Percentiles rank a stretch among this genome's conserved stretches.
Conservation (phyloP, 331 rosid species). For the Arachis monticola region DNA sequence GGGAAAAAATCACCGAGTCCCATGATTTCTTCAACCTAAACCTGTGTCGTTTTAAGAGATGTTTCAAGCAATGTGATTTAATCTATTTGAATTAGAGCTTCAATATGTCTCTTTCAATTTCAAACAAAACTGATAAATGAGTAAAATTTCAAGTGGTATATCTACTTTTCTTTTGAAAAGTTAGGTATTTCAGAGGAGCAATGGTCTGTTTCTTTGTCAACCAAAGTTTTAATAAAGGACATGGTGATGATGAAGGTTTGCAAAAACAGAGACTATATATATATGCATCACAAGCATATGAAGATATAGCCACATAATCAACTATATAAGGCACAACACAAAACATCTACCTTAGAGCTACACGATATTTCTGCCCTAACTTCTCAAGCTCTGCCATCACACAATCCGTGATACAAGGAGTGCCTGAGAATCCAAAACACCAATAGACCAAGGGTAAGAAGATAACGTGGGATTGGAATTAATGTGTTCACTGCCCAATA, state of each 20-base stretch:
- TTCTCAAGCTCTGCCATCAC: conserved; percentile 72
- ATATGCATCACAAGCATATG: background rate
- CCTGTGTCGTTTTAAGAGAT: conserved; percentile 27
- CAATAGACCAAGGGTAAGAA: background rate
- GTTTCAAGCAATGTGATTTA: background rate
- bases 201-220: background rate
- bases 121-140: background rate
- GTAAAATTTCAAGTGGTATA: background rate
- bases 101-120: background rate
- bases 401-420: conserved; percentile 90
- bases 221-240: background rate
- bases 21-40: background rate
- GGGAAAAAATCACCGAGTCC: background rate
- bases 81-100: background rate
- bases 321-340: conserved; percentile 5
- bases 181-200: conserved; percentile 5
- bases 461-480: background rate
- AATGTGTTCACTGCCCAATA: background rate
- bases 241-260: background rate
- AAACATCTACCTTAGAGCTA: conserved; percentile 76
- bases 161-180: conserved; percentile 4
- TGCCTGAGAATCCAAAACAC: conserved; percentile 57
- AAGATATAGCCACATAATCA: conserved; percentile 25
- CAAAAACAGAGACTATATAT: background rate
- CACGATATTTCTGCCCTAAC: conserved; percentile 83